Evolutionary conservation across 768 basidiomycete species (phyloP).

Genomic region (Russula dissimulans): DNA sequence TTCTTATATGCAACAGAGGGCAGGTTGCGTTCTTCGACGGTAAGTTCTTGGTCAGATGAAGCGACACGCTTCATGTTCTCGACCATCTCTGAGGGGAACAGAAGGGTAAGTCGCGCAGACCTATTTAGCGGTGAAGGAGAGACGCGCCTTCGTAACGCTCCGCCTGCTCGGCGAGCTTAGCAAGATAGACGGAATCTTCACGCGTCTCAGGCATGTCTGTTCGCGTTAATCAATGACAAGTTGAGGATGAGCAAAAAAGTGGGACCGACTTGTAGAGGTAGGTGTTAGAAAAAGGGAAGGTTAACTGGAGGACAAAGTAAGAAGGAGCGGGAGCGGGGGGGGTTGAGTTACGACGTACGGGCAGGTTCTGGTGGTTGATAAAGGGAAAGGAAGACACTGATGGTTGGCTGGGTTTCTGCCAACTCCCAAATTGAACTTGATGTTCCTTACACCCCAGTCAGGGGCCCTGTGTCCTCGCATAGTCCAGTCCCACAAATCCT

Average conservation of each 20-base stretch:
- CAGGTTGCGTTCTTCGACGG: slow-evolving; percentile 96
- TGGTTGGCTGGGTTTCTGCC: slow-evolving; percentile 31
- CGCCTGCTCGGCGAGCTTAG: slow-evolving; percentile 99
- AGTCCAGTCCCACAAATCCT: slow-evolving; percentile 63
- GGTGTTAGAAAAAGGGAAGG: slow-evolving; percentile 16
- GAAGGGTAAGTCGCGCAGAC: slow-evolving; percentile 13
- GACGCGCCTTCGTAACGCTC: slow-evolving; percentile 92
- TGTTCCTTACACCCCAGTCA: slow-evolving; percentile 83
- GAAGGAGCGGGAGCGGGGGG: slow-evolving; percentile 25
- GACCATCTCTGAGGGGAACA: slow-evolving; percentile 69
- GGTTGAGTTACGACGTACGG: slow-evolving; percentile 8
- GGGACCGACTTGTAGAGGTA: slow-evolving; percentile 18
- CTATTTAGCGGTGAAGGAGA: neutral
- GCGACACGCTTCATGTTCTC: slow-evolving; percentile 99
- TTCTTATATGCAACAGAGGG: slow-evolving; percentile 93
- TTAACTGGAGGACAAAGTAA: slow-evolving; percentile 12
- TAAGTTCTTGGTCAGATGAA: slow-evolving; percentile 95
- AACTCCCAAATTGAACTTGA: slow-evolving; percentile 42
- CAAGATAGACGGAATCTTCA: slow-evolving; percentile 98
- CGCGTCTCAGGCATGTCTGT: slow-evolving; percentile 75
- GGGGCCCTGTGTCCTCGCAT: slow-evolving; percentile 43
- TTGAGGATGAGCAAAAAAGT: neutral
- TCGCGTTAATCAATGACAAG: slow-evolving; percentile 4
- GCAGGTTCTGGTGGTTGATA: slow-evolving; percentile 16
- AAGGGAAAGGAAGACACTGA: slow-evolving; percentile 16